Evolutionary conservation across 768 basidiomycete genomes (phyloP).

Genomic region (Naematelia aurantialba): DNA sequence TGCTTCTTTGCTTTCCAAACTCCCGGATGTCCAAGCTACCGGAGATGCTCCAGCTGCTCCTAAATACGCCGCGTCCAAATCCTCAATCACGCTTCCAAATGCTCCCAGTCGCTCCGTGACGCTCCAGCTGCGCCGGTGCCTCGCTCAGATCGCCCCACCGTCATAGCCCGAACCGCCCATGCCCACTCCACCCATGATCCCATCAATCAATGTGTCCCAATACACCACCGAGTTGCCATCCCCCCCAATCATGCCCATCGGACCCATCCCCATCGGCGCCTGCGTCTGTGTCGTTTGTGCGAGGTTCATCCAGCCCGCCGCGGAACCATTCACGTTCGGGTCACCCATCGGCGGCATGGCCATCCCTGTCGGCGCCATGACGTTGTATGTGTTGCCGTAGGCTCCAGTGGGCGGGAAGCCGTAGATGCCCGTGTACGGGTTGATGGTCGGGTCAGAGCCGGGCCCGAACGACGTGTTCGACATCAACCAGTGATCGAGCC

Average conservation of each 20-base stretch:
- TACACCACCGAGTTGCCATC: constrained; percentile 24
- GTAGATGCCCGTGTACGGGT: constrained; percentile 15
- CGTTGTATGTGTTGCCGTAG: neutral
- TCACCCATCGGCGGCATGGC: constrained; percentile 5
- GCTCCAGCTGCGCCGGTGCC: too few species aligned
- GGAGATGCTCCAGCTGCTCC: too few species aligned
- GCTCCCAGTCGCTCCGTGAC: too few species aligned
- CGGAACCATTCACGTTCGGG: neutral
- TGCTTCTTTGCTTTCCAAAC: too few species aligned
- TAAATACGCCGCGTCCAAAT: too few species aligned
- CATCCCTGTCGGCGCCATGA: neutral
- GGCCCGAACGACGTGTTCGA: constrained; percentile 27
- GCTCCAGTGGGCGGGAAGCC: neutral
- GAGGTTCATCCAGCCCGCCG: neutral
- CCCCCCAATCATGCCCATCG: neutral
- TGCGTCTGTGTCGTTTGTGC: neutral
- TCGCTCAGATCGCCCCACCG: neutral
- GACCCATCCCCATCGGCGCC: neutral
- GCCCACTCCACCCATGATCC: constrained; percentile 11
- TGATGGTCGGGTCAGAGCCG: constrained; percentile 21
- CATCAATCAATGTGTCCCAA: constrained; percentile 27
- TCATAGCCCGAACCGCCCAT: constrained; percentile 2
- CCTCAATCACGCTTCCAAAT: too few species aligned
- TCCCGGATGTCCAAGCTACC: too few species aligned
- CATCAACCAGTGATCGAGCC: constrained; percentile 45